Evolutionary conservation across 148 eudicot genomes (phyloP).

Genomic region (Camellia lanceoleosa): DNA sequence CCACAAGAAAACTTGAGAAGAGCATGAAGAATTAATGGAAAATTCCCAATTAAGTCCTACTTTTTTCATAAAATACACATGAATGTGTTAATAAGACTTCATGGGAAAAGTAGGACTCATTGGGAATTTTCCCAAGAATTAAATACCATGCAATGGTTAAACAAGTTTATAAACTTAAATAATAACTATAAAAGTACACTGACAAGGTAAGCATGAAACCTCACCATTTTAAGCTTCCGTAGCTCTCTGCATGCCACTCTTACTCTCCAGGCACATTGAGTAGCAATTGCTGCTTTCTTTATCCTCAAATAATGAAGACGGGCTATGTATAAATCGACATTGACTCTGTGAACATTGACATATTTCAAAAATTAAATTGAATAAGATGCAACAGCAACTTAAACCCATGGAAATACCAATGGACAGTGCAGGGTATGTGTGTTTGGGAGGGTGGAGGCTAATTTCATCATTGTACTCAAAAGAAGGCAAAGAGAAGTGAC

Average conservation of each 20-base stretch:
- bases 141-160: background rate
- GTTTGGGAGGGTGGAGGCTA: background rate
- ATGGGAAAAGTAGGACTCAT: no score
- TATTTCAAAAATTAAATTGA: background rate
- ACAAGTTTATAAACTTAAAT: background rate
- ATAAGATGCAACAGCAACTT: background rate
- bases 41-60: no score
- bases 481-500: no score
- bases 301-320: conserved; percentile 30
- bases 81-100: no score
- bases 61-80: no score
- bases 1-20: background rate
- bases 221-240: conserved; percentile 70
- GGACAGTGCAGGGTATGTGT: background rate
- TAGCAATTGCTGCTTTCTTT: conserved; percentile 59
- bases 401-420: background rate
- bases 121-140: background rate
- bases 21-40: background rate
- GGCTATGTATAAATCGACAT: conserved; percentile 48
- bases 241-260: conserved; percentile 66
- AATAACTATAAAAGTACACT: background rate
- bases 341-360: conserved; percentile 47
- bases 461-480: background rate
- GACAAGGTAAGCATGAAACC: background rate
- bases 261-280: conserved; percentile 74